phyloP scores from a whole-genome alignment of 108 stramenopile genomes.

The Aurantiochytrium sp. region DNA sequence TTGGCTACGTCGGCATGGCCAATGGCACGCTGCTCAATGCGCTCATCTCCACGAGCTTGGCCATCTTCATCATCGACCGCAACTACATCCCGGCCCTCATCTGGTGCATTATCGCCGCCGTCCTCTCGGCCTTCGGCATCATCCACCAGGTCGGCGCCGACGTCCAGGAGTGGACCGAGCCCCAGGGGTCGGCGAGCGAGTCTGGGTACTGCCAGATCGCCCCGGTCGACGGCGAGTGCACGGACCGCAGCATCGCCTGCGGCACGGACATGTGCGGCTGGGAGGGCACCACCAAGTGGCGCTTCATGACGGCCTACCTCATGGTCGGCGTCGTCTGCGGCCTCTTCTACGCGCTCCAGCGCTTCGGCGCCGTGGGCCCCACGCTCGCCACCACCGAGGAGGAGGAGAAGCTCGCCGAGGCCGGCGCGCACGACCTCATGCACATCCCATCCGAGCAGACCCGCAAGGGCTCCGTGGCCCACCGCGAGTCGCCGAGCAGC shows the following conservation, averaged over 20 bases:
- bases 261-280: not conserved
- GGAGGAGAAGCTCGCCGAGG: not conserved
- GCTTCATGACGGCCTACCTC: conserved; percentile 1
- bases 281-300: not conserved
- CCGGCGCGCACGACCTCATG: not conserved
- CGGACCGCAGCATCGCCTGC: not conserved
- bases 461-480: no score
- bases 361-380: not conserved
- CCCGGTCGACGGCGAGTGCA: not conserved
- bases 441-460: not conserved
- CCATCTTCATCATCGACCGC: conserved; percentile 25
- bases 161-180: not conserved
- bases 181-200: not conserved
- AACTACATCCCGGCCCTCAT: not conserved
- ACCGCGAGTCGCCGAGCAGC: no score
- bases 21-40: not conserved
- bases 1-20: conserved; percentile 16
- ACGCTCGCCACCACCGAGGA: not conserved
- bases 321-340: not conserved
- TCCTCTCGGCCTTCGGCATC: not conserved
- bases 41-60: not conserved
- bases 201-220: not conserved
- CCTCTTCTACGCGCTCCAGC: not conserved
- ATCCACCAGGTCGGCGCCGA: not conserved
- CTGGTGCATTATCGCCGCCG: not conserved